Base-by-base conservation (phyloP, 208 protist genomes). In the Naegleria gruberi region DNA sequence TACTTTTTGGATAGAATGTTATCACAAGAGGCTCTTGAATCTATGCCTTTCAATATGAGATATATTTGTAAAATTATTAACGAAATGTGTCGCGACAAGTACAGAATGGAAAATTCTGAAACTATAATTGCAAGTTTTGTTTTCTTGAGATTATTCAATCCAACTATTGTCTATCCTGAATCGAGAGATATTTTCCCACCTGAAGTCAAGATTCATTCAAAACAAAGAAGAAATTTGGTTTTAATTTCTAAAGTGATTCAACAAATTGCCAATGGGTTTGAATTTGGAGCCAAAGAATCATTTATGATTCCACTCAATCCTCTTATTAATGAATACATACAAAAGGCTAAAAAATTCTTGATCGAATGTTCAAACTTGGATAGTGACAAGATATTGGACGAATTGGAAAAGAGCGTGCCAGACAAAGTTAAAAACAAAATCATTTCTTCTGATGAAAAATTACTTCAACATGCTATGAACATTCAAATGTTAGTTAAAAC, bases 241-340 rank as follows among this genome's bases (percentile, higher is more conserved):
- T 65, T 91, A 30, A 87, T 89, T 30, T 73, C 90, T 8, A 91
- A 91, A 87, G 26, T 82, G 7, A 37, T 91, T 42, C 90, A 91
- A 74, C 90, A 91, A 34, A 34, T 91, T 2, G 6, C 82, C 10
- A 91, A 91, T 30, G n/a, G 37, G 6, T 30, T 91, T 34, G 73
- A 82, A 41, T 91, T 89, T 85, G 90, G 90, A 26, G 44, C 44
- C 42, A 91, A 91, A 10, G 90, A 91, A 87, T 6, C 74, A 7
- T 91, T 89, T 42, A 91, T 91, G 90, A 87, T 77, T 8, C 90
- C 82, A 19, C 12, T 91, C 7, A 91, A 91, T 87, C 10, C 19
- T n/a, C n/a, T 81, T 7, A 45, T 90, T 37, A 41, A 90, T 37
- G 65, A 77, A 37, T 77, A 77, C 8, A 37, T 77, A 37, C 26